These are phyloP conservation scores for Magnusiomyces paraingens DNA, from an alignment of 1,139 yeast genomes.

Conservation along the genomic window DNA sequence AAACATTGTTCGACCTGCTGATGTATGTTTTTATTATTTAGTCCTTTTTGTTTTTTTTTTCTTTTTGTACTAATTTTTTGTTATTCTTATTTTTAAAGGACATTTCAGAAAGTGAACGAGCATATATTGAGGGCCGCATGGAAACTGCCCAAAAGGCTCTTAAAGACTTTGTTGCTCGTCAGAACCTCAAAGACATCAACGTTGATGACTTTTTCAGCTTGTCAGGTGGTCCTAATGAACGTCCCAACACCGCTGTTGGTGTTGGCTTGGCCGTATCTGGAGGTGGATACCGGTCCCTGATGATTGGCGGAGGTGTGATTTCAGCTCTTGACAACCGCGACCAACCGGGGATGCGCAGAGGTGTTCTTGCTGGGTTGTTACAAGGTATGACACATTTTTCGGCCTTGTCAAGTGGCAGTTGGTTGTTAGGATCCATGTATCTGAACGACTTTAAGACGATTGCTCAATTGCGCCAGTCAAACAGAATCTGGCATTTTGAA, in stretches of 20 bases:
- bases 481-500: slow-evolving; percentile 60
- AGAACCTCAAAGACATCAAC: slow-evolving; percentile 56
- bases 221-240: slow-evolving; percentile 20
- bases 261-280: slow-evolving; percentile 72
- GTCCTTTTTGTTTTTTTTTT: too few species aligned
- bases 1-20: slow-evolving; percentile 24
- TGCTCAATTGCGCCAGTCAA: slow-evolving; percentile 44
- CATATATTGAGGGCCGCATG: slow-evolving; percentile 38
- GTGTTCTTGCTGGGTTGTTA: slow-evolving; percentile 62
- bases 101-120: slow-evolving; percentile 22
- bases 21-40: slow-evolving; percentile 6
- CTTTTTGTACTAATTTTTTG: neutral
- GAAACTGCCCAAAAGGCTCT: slow-evolving; percentile 47
- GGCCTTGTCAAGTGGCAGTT: slow-evolving; percentile 79
- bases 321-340: slow-evolving; percentile 67
- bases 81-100: neutral
- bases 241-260: slow-evolving; percentile 25
- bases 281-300: slow-evolving; percentile 81
- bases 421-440: slow-evolving; percentile 76
- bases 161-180: slow-evolving; percentile 47
- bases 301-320: slow-evolving; percentile 70
- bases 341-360: slow-evolving; percentile 23
- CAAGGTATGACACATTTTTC: slow-evolving; percentile 68
- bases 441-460: slow-evolving; percentile 76
- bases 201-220: slow-evolving; percentile 38